Conservation (phyloP, 495 filamentous ascomycete species). For the Tetracladium setigerum region DNA sequence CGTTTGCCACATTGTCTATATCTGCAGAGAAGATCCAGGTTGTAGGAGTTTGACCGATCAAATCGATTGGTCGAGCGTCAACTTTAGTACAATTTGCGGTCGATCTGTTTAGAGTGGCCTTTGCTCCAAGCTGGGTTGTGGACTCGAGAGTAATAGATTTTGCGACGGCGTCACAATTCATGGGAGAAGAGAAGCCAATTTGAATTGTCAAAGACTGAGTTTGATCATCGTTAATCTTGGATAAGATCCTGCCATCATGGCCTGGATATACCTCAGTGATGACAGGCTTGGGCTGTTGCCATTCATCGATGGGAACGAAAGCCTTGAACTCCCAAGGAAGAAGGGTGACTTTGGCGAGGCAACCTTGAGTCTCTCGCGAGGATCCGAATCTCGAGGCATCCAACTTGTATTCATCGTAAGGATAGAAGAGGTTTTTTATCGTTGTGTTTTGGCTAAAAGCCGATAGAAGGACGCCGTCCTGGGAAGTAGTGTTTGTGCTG, state of each 20-base stretch:
- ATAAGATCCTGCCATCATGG: no score
- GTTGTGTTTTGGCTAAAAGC: conserved; percentile 48
- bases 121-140: no score
- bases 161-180: conserved; percentile 53
- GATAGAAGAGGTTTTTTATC: conserved; percentile 60
- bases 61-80: no score
- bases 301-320: conserved; percentile 49
- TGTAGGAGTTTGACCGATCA: conserved; percentile 54
- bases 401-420: conserved; percentile 50
- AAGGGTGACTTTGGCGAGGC: conserved; percentile 24
- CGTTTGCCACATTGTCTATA: conserved; percentile 52
- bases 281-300: conserved; percentile 47
- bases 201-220: no score
- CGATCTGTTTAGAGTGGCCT: no score
- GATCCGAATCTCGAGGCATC: conserved; percentile 16
- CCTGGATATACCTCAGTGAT: conserved; percentile 49
- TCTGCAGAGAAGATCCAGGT: conserved; percentile 47
- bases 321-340: conserved; percentile 54
- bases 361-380: no score
- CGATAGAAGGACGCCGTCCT: no score
- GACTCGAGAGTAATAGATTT: conserved; percentile 47
- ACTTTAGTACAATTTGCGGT: no score
- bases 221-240: no score
- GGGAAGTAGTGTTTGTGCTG: no score
- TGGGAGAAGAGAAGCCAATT: conserved; percentile 53